phyloP scores from a whole-genome alignment of 441 rosid genomes.

The Gossypium davidsonii region DNA sequence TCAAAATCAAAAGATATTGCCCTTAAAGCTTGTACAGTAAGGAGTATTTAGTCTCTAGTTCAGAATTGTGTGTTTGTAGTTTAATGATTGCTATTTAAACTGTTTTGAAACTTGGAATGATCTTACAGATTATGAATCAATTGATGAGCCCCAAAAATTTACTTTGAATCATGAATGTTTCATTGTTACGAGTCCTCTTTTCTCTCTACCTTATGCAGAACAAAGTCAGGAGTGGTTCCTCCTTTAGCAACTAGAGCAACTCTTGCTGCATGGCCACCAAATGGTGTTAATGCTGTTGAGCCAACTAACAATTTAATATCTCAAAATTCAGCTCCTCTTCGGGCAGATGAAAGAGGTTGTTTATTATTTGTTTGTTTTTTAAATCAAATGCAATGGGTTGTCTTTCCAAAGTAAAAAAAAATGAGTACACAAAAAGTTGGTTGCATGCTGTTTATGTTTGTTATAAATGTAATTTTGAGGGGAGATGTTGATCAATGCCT shows the following conservation, averaged over 20 bases:
- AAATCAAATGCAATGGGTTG: not conserved
- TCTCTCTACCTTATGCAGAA: constrained; percentile 39
- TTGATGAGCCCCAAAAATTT: not conserved
- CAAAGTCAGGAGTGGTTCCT: constrained; percentile 49
- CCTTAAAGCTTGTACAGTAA: constrained; percentile 1
- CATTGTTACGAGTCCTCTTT: not conserved
- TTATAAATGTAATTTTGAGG: not conserved
- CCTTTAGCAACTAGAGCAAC: constrained; percentile 79
- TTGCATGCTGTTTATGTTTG: not conserved
- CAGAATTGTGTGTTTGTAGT: not conserved
- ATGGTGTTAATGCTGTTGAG: constrained; percentile 28
- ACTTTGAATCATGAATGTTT: not conserved
- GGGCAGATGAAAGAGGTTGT: constrained; percentile 48
- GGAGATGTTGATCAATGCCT: not conserved
- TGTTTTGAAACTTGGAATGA: not conserved
- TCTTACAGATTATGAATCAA: not conserved
- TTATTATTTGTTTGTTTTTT: not conserved
- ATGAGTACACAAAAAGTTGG: not conserved
- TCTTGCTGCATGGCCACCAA: constrained; percentile 68
- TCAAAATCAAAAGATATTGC: not conserved
- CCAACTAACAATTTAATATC: constrained; percentile 28
- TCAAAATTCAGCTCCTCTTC: constrained; percentile 30
- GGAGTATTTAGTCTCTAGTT: not conserved
- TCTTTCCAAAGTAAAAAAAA: not conserved
- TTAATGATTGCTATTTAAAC: not conserved